Evolutionary conservation across 1,139 yeast species (phyloP), one percentile per base, ranked within the genome.

Genomic region (Hemisphaericaspora xylofermentans): DNA sequence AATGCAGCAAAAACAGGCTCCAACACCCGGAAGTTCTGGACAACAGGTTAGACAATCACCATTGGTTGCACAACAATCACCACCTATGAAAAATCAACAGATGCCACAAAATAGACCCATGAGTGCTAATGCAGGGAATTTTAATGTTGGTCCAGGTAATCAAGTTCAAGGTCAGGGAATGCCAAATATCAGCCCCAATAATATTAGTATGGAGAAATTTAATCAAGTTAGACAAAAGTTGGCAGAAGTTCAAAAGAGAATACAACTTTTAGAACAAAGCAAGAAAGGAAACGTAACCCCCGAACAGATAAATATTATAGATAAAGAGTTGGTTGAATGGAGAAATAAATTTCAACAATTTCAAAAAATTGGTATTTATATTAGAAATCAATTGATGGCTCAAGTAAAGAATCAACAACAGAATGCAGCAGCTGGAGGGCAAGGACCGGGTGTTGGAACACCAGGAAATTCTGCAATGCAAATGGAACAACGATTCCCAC

Each of bases 231-330:
- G 68, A 40, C 63, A 64, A 12, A 58, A 67, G 30, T 54, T 71
- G 26, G 60, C 58, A 28, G 80, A 74, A 40, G 72, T 76, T 40
- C 76, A 74, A 41, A 63, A 71, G 35, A 75, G 72, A 44, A 59
- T 64, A 14, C 62, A 61, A 33, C 55, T 58, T 32, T 50, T 64
- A 22, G 64, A 60, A 38, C 64, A 58, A 27, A 56, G 60, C 15
- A 63, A 64, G 41, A 58, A 57, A 33, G 60, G 58, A 8, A 47
- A 48, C 38, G 43, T 46, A 14, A 49, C 54, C 7, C 50, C 47
- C 10, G 54, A 66, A 12, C 72, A 69, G 45, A 45, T 60, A 15
- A 57, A 63, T 3, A 59, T 60, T 14, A 58, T 70, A 7, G 76
- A 71, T 32, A 56, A 60, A 39, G 74, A 71, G 45, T 57, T 70